A percentile compares a stretch with the other conserved stretches of the same genome.
phyloP scores from a whole-genome alignment of 2,329 filamentous ascomycete genomes.

The Aphanocladium album region DNA sequence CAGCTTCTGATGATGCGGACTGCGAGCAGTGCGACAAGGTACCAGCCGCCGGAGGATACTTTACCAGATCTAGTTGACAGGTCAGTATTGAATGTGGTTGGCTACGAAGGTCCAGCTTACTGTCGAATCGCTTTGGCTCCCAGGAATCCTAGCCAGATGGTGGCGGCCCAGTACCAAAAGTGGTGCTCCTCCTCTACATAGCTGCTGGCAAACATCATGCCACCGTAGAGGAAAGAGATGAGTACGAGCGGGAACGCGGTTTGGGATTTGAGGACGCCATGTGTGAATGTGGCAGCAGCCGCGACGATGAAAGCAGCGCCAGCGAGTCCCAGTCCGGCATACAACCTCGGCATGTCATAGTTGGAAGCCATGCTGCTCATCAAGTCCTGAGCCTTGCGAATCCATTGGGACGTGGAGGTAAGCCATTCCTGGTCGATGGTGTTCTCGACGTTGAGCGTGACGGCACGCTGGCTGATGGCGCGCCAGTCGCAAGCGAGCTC shows the following conservation, averaged over 20 bases:
- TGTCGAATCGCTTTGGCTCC: slow-evolving; percentile 41
- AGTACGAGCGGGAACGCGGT: slow-evolving; percentile 37
- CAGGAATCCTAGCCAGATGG: slow-evolving; percentile 60
- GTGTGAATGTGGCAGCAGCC: neutral
- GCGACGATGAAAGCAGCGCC: slow-evolving; percentile 36
- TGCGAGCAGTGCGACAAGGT: slow-evolving; percentile 47
- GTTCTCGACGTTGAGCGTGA: slow-evolving; percentile 17
- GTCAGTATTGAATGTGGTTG: slow-evolving; percentile 1
- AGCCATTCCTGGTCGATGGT: slow-evolving; percentile 37
- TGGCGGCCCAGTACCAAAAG: slow-evolving; percentile 92
- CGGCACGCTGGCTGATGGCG: slow-evolving; percentile 24
- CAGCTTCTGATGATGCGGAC: slow-evolving; percentile 70
- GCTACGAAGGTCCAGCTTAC: slow-evolving; percentile 22
- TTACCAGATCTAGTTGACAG: slow-evolving; percentile 22
- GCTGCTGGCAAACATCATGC: slow-evolving; percentile 97
- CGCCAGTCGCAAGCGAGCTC: slow-evolving; percentile 67
- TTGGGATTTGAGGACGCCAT: neutral
- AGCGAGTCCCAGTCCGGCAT: slow-evolving; percentile 37
- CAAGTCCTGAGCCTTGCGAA: slow-evolving; percentile 65
- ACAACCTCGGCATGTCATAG: slow-evolving; percentile 68
- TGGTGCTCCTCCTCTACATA: slow-evolving; percentile 98
- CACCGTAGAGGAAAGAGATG: slow-evolving; percentile 59
- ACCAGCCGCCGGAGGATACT: slow-evolving; percentile 26
- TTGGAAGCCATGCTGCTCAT: slow-evolving; percentile 92
- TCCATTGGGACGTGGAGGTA: slow-evolving; percentile 52